Percentiles rank a stretch among this genome's conserved stretches.
Conservation (phyloP, 257 asterid species). For the Fraxinus pennsylvanica region DNA sequence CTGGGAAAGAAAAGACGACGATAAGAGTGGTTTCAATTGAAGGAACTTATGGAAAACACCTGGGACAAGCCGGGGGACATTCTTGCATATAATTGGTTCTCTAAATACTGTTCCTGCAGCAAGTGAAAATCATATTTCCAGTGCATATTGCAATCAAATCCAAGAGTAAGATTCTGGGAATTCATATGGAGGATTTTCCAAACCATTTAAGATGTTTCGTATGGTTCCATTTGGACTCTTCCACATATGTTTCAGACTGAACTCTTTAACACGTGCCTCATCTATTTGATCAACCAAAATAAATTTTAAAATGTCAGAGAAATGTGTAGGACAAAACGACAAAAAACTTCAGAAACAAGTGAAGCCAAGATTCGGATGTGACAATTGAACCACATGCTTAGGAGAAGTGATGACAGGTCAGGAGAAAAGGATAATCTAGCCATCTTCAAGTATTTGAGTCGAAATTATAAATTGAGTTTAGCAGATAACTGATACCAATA, state of each 20-base stretch:
- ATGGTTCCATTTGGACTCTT: conserved; percentile 72
- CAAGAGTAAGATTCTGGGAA: conserved; percentile 22
- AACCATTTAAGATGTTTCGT: conserved; percentile 68
- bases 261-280: conserved; percentile 61
- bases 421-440: background rate
- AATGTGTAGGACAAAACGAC: background rate
- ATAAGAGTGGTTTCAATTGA: background rate
- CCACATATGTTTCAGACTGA: conserved; percentile 69
- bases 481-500: conserved; percentile 10
- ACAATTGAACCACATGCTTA: conserved; percentile 6
- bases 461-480: background rate
- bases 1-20: background rate
- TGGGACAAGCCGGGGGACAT: conserved; percentile 63
- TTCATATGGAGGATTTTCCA: conserved; percentile 9
- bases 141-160: conserved; percentile 21
- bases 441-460: background rate
- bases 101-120: conserved; percentile 69
- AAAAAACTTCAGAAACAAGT: conserved; percentile 13
- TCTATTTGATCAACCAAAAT: conserved; percentile 42
- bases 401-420: conserved; percentile 7
- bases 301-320: conserved; percentile 14
- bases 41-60: conserved; percentile 40
- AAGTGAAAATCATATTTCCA: conserved; percentile 25
- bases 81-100: conserved; percentile 70
- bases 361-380: conserved; percentile 8